phyloP scores from a whole-genome alignment of 768 basidiomycete species.

The Floccularia luteovirens region DNA sequence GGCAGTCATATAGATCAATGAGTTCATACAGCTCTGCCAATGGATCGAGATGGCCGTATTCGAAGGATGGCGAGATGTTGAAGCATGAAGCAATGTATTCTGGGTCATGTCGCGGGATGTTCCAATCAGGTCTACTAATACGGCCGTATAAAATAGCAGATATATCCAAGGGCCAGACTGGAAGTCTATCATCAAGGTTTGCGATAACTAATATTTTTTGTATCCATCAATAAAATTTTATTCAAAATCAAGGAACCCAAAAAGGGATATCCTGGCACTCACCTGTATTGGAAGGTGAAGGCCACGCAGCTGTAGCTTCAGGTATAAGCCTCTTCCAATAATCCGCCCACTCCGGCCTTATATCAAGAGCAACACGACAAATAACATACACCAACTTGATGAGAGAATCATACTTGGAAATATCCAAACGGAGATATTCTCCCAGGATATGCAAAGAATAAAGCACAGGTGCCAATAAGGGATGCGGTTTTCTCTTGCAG shows the following conservation, averaged over 20 bases:
- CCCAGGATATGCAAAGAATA: conserved; percentile 76
- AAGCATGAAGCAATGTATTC: conserved; percentile 39
- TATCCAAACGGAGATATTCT: conserved; percentile 57
- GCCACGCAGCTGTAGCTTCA: conserved; percentile 53
- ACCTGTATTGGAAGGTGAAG: conserved; percentile 35
- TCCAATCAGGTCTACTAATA: conserved; percentile 64
- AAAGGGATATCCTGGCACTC: conserved; percentile 11
- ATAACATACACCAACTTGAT: conserved; percentile 53
- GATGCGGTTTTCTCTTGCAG: conserved; percentile 25
- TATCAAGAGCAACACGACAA: conserved; percentile 50
- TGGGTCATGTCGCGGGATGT: conserved; percentile 42
- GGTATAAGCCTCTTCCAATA: conserved; percentile 87
- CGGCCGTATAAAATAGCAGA: conserved; percentile 55
- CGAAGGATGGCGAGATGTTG: conserved; percentile 46
- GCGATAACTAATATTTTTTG: conserved; percentile 26
- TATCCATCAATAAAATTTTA: neutral
- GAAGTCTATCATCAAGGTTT: conserved; percentile 61
- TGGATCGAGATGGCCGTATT: conserved; percentile 58
- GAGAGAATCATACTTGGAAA: conserved; percentile 48
- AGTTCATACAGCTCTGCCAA: conserved; percentile 45
- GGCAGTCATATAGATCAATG: conserved; percentile 45
- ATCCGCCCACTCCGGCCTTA: conserved; percentile 85
- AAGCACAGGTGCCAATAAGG: conserved; percentile 49
- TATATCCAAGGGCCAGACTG: conserved; percentile 75
- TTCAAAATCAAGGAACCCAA: neutral